Percentiles rank a stretch among this genome's conserved stretches.
These are phyloP conservation scores for Fusarium pseudoanthophilum DNA, from an alignment of 2,329 filamentous ascomycete species.

Conservation along the genomic window DNA sequence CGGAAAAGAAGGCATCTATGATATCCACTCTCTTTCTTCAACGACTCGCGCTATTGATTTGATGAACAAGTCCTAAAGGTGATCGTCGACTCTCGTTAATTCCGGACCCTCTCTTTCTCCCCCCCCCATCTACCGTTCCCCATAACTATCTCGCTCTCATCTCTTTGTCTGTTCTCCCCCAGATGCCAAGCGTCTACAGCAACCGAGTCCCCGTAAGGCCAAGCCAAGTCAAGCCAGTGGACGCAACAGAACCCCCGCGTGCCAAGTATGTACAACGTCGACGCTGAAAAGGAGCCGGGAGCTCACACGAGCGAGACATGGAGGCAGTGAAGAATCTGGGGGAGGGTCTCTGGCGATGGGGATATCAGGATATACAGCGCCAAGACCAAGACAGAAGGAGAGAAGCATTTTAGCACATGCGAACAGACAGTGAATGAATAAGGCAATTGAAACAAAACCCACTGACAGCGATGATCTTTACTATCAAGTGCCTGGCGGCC, in stretches of 20 bases:
- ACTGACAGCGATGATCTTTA: slow-evolving; percentile 19
- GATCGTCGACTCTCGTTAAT: slow-evolving; percentile 5
- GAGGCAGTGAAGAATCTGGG: slow-evolving; percentile 7
- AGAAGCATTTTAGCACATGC: not conserved
- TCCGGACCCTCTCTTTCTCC: slow-evolving; percentile 14
- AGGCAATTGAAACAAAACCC: slow-evolving; percentile 7
- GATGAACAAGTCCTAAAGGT: not conserved
- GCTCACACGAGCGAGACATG: not conserved
- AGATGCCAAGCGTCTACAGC: slow-evolving; percentile 20
- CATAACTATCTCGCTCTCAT: not conserved
- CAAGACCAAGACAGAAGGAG: slow-evolving; percentile 12
- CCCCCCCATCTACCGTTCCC: slow-evolving; percentile 14
- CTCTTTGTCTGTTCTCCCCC: not conserved
- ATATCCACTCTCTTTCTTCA: not conserved
- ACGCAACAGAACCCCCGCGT: slow-evolving; percentile 22
- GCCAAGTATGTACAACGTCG: slow-evolving; percentile 21
- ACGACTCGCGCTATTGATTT: slow-evolving; percentile 3
- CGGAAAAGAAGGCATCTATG: not conserved
- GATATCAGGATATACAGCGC: slow-evolving; percentile 18
- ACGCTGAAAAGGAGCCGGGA: not conserved
- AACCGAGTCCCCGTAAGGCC: not conserved
- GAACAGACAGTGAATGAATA: not conserved
- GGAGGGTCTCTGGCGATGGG: slow-evolving; percentile 21
- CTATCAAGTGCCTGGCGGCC: slow-evolving; percentile 3
- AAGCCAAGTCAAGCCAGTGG: not conserved